These are phyloP conservation scores for Chenopodium quinoa DNA, from an alignment of 148 eudicot species.

Conservation along the genomic window DNA sequence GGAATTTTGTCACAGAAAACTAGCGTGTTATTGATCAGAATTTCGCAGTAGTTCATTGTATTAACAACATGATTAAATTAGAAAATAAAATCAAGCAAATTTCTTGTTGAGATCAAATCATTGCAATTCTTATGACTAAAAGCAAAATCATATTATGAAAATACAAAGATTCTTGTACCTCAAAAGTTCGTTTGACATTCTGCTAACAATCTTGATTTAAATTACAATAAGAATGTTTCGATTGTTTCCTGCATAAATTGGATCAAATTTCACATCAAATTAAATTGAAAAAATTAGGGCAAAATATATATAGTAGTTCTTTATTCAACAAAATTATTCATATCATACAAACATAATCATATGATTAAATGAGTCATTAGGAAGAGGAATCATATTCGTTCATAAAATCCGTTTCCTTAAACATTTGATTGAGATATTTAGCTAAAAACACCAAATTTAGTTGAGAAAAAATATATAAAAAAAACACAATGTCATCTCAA, in stretches of 20 bases:
- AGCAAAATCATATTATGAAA: not conserved
- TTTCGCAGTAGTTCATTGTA: not conserved
- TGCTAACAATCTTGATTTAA: not conserved
- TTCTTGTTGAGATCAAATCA: too few species aligned
- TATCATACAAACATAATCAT: not conserved
- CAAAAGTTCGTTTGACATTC: not conserved
- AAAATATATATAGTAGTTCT: not conserved
- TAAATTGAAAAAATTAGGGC: slow-evolving; percentile 10
- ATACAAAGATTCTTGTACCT: not conserved
- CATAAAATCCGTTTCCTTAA: too few species aligned
- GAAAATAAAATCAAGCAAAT: not conserved
- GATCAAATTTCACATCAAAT: not conserved
- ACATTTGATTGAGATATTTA: too few species aligned
- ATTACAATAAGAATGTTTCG: too few species aligned
- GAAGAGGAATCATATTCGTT: too few species aligned
- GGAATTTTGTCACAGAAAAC: not conserved
- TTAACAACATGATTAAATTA: not conserved
- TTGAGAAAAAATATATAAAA: too few species aligned
- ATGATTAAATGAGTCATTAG: not conserved
- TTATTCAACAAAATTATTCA: not conserved
- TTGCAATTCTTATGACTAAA: not conserved
- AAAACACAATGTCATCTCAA: too few species aligned
- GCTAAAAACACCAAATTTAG: too few species aligned
- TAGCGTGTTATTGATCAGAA: not conserved
- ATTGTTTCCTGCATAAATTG: not conserved